Evolutionary conservation across 129 eudicot genomes (phyloP).

Genomic region (Tagetes erecta): DNA sequence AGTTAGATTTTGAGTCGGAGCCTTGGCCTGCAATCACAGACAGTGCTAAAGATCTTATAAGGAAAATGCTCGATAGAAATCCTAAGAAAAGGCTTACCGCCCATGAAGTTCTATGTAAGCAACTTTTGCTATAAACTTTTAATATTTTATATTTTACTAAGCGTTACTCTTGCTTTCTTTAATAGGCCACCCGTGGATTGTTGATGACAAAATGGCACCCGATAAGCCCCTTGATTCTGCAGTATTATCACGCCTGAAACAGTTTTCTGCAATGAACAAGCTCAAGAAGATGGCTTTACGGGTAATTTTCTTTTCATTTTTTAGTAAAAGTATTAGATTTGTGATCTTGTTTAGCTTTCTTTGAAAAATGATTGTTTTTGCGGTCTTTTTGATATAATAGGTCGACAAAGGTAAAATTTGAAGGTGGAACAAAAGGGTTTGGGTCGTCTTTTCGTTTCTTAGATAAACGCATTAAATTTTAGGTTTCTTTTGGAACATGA

Average conservation of each 20-base stretch:
- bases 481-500: conserved; percentile 8
- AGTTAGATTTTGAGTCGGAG: conserved; percentile 79
- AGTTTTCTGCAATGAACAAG: conserved; percentile 94
- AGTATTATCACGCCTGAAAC: conserved; percentile 83
- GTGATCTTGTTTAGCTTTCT: background rate
- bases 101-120: conserved; percentile 89
- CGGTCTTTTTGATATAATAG: background rate
- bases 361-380: conserved; percentile 2
- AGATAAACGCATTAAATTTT: conserved; percentile 16
- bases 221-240: conserved; percentile 97
- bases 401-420: background rate
- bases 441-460: background rate
- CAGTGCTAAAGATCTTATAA: conserved; percentile 81
- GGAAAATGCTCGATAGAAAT: conserved; percentile 85
- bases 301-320: conserved; percentile 36
- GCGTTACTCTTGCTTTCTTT: conserved; percentile 7
- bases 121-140: background rate
- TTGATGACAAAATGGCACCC: conserved; percentile 85
- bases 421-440: background rate
- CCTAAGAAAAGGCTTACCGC: conserved; percentile 90
- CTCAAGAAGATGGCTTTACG: conserved; percentile 98
- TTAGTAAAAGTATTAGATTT: background rate
- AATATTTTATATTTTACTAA: background rate
- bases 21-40: conserved; percentile 94
- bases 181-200: conserved; percentile 96